Evolutionary conservation across 2,329 filamentous ascomycete species (phyloP), one percentile per base, ranked within the genome.

Genomic region (Blastomyces gilchristii): DNA sequence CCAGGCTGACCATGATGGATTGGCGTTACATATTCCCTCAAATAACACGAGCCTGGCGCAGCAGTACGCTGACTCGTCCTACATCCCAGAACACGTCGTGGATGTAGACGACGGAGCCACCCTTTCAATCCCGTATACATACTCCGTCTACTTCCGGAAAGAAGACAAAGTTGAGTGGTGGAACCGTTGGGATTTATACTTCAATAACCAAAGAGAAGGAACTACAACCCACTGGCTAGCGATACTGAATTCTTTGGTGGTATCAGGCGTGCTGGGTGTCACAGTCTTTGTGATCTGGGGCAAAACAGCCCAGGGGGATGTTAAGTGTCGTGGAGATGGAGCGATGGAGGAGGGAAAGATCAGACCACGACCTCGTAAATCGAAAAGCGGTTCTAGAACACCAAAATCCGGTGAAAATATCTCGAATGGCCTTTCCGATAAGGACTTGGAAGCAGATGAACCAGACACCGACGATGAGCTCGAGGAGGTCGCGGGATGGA

Each of bases 141-240:
- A 96, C 76, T 93, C 90, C 2, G 88, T 96, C 16, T 95, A 94
- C 75, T 96, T 91, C 78, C 86, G 90, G 60, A 89, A 95, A 73
- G 90, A 95, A 65, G 83, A 87, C 52, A 84, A 82, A 25, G 80
- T 95, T 60, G 90, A 94, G 67, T 96, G 91, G 91, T 80, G 82
- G 63, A 90, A 87, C 68, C 84, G 91, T 62, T 96, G 91, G 91
- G 89, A 95, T 70, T 78, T 93, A 62, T 96, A 95, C 75, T 95
- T 96, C 76, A 89, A 88, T 64, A 91, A 93, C 73, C 89, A 94
- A 71, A 87, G 90, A 63, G 89, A 93, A 68, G 89, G 88, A 56
- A 87, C 85, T 34, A 86, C 85, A 71, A 90, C 93, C 31, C 91
- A 96, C 73, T 95, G 90, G 89, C 81, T 96, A 63, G 90, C 91